phyloP scores from a whole-genome alignment of 1,284 basidiomycete species.

The Phylloboletellus chloephorus region DNA sequence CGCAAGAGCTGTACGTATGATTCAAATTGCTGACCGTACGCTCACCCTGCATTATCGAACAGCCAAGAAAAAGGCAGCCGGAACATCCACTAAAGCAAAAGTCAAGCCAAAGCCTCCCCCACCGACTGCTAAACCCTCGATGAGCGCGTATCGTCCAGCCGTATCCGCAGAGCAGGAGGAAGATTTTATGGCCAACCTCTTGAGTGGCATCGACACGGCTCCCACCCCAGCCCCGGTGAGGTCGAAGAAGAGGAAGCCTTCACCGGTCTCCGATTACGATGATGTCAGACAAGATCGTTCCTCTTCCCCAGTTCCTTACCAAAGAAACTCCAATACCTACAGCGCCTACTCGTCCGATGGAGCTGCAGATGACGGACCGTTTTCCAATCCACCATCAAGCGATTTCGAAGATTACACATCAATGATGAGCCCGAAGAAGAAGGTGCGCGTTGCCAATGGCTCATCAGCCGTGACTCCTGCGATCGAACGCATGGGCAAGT shows the following conservation, averaged over 20 bases:
- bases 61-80: constrained; percentile 43
- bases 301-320: constrained; percentile 35
- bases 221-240: constrained; percentile 33
- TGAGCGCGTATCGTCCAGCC: constrained; percentile 71
- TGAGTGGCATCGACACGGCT: constrained; percentile 61
- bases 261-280: constrained; percentile 43
- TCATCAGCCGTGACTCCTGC: constrained; percentile 43
- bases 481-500: constrained; percentile 48
- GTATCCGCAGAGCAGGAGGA: constrained; percentile 74
- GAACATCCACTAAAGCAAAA: constrained; percentile 34
- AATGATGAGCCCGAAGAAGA: constrained; percentile 66
- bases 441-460: constrained; percentile 41
- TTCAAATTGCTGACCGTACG: neutral
- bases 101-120: constrained; percentile 47
- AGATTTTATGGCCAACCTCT: constrained; percentile 79
- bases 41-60: constrained; percentile 2
- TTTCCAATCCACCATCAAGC: constrained; percentile 39
- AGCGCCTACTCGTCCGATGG: constrained; percentile 56
- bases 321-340: constrained; percentile 29
- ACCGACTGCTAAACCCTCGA: constrained; percentile 50
- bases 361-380: constrained; percentile 39
- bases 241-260: constrained; percentile 71
- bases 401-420: constrained; percentile 43
- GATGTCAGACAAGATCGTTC: constrained; percentile 25
- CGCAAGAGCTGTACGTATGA: constrained; percentile 42